Evolutionary conservation across 2,329 filamentous ascomycete genomes (phyloP).

Genomic region (Xylariaceae sp.): DNA sequence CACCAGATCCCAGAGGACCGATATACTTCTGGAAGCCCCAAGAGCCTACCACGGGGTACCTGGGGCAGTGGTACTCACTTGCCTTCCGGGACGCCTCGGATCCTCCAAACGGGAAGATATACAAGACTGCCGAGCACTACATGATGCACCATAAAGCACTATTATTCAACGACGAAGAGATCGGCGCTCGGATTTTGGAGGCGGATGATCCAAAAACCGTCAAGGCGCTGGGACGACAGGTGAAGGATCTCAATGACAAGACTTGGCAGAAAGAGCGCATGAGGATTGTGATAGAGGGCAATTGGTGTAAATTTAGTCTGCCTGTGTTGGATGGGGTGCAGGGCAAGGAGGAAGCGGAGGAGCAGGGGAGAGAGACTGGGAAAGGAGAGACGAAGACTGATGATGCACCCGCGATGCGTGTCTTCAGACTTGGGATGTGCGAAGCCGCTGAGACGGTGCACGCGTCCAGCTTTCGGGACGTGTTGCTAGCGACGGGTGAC

Average conservation of each 20-base stretch:
- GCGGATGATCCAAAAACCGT: constrained; percentile 44
- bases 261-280: constrained; percentile 52
- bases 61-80: constrained; percentile 19
- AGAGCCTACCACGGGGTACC: constrained; percentile 14
- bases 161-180: constrained; percentile 35
- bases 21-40: constrained; percentile 20
- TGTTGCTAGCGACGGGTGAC: constrained; percentile 57
- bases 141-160: constrained; percentile 28
- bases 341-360: background rate
- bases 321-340: constrained; percentile 29
- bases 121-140: constrained; percentile 53
- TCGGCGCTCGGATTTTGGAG: constrained; percentile 49
- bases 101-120: constrained; percentile 28
- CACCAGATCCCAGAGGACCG: background rate
- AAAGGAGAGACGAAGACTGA: background rate
- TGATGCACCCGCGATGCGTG: constrained; percentile 15
- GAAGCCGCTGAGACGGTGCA: constrained; percentile 20
- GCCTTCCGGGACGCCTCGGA: constrained; percentile 19
- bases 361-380: background rate
- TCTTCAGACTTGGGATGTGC: constrained; percentile 16
- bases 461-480: constrained; percentile 42
- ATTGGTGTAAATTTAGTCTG: constrained; percentile 56
- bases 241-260: constrained; percentile 49
- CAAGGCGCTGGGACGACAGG: constrained; percentile 54
- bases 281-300: constrained; percentile 56